Evolutionary conservation across 495 filamentous ascomycete species (phyloP), one percentile per base, ranked within the genome.

Genomic region (Rhypophila decipiens): DNA sequence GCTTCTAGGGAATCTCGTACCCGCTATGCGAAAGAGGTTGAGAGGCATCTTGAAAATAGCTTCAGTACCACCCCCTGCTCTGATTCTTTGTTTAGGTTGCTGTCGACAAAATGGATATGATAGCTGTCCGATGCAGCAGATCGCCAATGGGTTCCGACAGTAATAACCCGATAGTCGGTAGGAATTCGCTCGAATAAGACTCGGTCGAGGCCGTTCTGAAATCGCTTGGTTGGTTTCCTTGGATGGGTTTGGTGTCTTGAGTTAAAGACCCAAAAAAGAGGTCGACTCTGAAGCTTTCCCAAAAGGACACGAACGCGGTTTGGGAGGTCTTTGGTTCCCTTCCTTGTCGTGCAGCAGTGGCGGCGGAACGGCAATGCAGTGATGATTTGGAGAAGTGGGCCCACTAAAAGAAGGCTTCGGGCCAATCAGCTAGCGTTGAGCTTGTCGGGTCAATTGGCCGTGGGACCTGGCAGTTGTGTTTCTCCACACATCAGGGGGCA

Each of bases 21-120:
- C 90, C 57, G 85, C 63, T 64, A 95, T 67, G 64, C 90, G 77
- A 73, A 96, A 96, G 69, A 95, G 67, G 74, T 95, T 96, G 49
- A 73, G 60, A 63, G 57, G 17, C 89, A 94, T 91, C 39, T 48
- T 46, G 27, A 47, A 37, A 46, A 18, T n/a, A n/a, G n/a, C n/a
- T n/a, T n/a, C n/a, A n/a, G n/a, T n/a, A n/a, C n/a, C n/a, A n/a
- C n/a, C n/a, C n/a, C n/a, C n/a, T n/a, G n/a, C n/a, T n/a, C n/a
- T n/a, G n/a, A n/a, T n/a, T 13, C 15, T 13, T 17, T 22, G 38
- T 20, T 40, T 39, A 13, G 9, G 18, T 2, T 8, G 17, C 15
- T 39, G 17, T 17, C 18, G 17, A 18, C 35, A 5, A 5, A 37
- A 37, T 37, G 15, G 39, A 42, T 24, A n/a, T n/a, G n/a, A n/a